Base-by-base conservation (phyloP, 768 basidiomycete species). In the Naganishia kalamii region DNA sequence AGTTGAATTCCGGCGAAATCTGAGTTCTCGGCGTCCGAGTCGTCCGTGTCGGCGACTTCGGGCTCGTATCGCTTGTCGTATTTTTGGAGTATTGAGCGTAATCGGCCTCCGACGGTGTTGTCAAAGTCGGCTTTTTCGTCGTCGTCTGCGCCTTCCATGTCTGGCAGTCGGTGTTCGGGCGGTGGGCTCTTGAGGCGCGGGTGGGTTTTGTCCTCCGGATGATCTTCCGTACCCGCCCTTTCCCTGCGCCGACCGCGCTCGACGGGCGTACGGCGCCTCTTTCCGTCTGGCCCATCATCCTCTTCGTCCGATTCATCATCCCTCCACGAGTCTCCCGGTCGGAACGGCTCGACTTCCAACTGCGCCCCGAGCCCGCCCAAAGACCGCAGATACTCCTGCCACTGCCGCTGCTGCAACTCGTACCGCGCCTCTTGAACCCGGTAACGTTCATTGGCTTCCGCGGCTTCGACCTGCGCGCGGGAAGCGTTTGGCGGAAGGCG, bases 281-380 rank as follows among this genome's bases (percentile, higher is more conserved):
- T n/a, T n/a, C n/a, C n/a, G n/a, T n/a, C n/a, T n/a, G n/a, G n/a
- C n/a, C n/a, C 43, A n/a, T 10, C 43, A n/a, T 44, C 43, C 43
- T 57, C 54, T 5, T 17, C 25, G n/a, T 57, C 54, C 19, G 54
- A 57, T 23, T 57, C 54, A 25, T 57, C 54, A 40, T 57, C 40
- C 21, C 21, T 25, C 54, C 54, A 57, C 21, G 54, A 57, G 27
- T 57, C 54, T 3, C 29, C 54, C 19, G 15, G 35, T 5, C 17
- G n/a, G 37, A 8, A 35, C 11, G 19, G 8, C 10, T 10, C 35
- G 35, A 15, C 21, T 2, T 21, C 19, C 4, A 21, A 3, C 23
- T n/a, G n/a, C 54, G 35, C 4, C 23, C 4, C 37, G 21, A 23
- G 25, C 37, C 5, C 23, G 23, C 33, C 25, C 37, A 35, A 41